Evolutionary conservation across 495 filamentous ascomycete species (phyloP).

Genomic region (Achaetomiella virescens): DNA sequence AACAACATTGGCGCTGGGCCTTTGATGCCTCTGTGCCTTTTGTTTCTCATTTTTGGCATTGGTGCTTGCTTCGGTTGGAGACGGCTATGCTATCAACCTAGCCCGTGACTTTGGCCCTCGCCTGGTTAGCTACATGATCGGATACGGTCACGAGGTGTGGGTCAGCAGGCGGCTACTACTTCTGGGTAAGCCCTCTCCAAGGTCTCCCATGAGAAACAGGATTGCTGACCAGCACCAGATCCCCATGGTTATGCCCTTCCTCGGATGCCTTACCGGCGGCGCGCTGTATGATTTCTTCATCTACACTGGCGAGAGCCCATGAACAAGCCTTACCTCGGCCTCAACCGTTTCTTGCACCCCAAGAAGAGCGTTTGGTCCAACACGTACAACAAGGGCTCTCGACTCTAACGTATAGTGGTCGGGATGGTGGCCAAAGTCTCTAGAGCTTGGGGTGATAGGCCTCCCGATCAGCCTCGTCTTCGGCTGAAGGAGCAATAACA

Average conservation of each 20-base stretch:
- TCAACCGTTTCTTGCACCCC: not conserved
- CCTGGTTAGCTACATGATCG: not conserved
- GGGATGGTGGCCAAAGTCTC: not conserved
- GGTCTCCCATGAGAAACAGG: not conserved
- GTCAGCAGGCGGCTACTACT: not conserved
- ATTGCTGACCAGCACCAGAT: not conserved
- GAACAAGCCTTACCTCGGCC: not conserved
- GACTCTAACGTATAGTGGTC: not conserved
- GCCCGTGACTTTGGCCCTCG: not conserved
- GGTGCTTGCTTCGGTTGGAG: not conserved
- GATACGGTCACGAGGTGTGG: not conserved
- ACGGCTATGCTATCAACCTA: not conserved
- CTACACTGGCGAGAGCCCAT: not conserved
- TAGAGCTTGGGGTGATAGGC: not conserved
- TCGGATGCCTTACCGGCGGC: not conserved
- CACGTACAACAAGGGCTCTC: not conserved
- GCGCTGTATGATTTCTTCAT: not conserved
- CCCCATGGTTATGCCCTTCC: not conserved
- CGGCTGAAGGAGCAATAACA: not conserved
- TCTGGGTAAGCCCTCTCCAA: not conserved
- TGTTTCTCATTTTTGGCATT: not conserved
- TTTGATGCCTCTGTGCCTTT: not conserved
- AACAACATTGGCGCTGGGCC: not conserved
- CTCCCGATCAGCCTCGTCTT: not conserved
- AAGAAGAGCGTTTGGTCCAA: not conserved